Evolutionary conservation across 306 rosid genomes (phyloP).

Genomic region (Ceratonia siliqua): DNA sequence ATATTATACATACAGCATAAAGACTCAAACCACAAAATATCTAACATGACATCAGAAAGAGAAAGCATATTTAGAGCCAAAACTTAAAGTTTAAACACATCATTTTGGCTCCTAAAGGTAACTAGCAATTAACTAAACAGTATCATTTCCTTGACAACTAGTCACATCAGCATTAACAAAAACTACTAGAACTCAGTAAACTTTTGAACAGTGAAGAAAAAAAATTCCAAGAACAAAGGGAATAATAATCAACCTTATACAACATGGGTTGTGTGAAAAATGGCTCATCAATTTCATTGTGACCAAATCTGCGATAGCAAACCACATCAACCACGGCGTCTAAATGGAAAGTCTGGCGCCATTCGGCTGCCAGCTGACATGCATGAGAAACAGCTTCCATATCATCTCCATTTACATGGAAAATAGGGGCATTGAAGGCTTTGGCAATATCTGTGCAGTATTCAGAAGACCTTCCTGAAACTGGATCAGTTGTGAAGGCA

Average conservation of each 20-base stretch:
- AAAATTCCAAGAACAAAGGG: too few species aligned
- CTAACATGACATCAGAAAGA: too few species aligned
- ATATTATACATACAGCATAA: too few species aligned
- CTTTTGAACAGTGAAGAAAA: too few species aligned
- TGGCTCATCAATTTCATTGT: slow-evolving; percentile 95
- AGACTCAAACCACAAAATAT: too few species aligned
- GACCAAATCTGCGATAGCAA: slow-evolving; percentile 91
- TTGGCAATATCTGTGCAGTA: slow-evolving; percentile 94
- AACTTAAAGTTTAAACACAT: too few species aligned
- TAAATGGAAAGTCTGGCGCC: slow-evolving; percentile 95
- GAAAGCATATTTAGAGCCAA: too few species aligned
- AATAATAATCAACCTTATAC: slow-evolving; percentile 62
- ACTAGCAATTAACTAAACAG: too few species aligned
- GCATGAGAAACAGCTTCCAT: slow-evolving; percentile 93
- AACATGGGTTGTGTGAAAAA: slow-evolving; percentile 94
- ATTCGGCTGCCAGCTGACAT: slow-evolving; percentile 92
- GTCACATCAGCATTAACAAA: too few species aligned
- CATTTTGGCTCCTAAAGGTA: too few species aligned
- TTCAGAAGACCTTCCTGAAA: slow-evolving; percentile 80
- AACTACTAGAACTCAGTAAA: slow-evolving; percentile 26
- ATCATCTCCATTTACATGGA: slow-evolving; percentile 89
- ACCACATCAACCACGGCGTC: slow-evolving; percentile 94
- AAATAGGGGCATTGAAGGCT: slow-evolving; percentile 83
- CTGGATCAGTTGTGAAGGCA: slow-evolving; percentile 92
- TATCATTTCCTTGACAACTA: too few species aligned